A percentile compares a stretch with the other conserved stretches of the same genome.
These are phyloP conservation scores for Neurospora sp. DNA, from an alignment of 495 filamentous ascomycete species.

Conservation along the genomic window DNA sequence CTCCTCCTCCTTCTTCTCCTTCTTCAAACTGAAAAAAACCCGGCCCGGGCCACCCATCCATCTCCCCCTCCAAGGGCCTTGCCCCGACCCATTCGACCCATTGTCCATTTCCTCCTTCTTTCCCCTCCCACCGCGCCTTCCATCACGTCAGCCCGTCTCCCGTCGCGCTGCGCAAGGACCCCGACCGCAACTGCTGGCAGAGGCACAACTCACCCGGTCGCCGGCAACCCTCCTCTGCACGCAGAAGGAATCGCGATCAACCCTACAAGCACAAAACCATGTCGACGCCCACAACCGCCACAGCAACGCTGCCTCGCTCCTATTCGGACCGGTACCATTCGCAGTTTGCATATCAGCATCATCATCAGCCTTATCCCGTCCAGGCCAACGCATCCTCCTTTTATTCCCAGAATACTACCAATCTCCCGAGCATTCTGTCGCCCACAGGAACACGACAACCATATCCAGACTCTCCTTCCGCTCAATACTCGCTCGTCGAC, in stretches of 20 bases:
- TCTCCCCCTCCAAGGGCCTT: background rate
- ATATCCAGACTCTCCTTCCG: constrained; percentile 40
- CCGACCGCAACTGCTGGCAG: background rate
- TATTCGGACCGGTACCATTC: constrained; percentile 61
- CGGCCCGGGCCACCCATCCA: background rate
- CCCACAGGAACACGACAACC: constrained; percentile 6
- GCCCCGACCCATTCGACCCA: background rate
- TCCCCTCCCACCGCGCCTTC: background rate
- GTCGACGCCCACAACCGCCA: constrained; percentile 79
- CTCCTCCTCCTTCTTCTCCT: background rate
- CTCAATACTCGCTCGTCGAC: constrained; percentile 21
- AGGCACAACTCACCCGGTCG: background rate
- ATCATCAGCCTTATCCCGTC: constrained; percentile 12
- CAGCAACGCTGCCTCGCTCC: constrained; percentile 63
- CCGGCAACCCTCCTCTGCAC: background rate
- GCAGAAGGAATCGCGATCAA: background rate
- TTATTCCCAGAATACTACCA: background rate
- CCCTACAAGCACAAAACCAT: constrained; percentile 34
- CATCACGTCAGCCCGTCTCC: background rate
- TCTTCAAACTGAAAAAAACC: background rate
- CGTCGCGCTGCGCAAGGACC: background rate
- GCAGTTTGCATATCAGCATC: constrained; percentile 10
- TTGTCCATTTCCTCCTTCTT: background rate
- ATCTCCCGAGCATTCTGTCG: background rate
- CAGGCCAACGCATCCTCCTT: constrained; percentile 34